Evolutionary conservation across 306 rosid species (phyloP).

Genomic region (Vigna mungo): DNA sequence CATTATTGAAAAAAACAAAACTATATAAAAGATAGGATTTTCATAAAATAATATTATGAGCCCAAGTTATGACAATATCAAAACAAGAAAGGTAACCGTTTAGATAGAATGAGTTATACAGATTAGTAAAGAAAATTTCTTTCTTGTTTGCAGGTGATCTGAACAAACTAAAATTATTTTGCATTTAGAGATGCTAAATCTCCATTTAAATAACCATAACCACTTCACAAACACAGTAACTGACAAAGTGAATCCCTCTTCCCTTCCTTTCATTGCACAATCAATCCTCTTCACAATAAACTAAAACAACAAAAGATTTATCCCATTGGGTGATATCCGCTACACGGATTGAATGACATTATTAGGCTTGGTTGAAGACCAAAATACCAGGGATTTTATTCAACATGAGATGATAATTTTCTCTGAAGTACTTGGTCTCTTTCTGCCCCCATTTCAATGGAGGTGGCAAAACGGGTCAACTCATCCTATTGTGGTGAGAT

Average conservation of each 20-base stretch:
- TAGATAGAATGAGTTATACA: conserved; percentile 2
- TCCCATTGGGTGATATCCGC: background rate
- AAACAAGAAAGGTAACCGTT: conserved; percentile 37
- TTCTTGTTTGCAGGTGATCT: conserved; percentile 17
- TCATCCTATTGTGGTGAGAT: no score
- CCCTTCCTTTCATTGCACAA: background rate
- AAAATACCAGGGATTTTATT: background rate
- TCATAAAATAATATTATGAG: conserved; percentile 23
- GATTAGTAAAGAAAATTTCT: conserved; percentile 9
- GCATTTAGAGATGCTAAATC: conserved; percentile 20
- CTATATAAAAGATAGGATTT: conserved; percentile 25
- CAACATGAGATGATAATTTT: background rate
- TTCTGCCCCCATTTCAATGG: background rate
- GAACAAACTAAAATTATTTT: conserved; percentile 30
- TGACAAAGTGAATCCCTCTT: background rate
- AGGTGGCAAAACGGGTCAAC: no score
- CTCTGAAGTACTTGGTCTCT: background rate
- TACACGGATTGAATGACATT: background rate
- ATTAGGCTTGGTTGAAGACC: background rate
- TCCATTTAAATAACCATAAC: background rate
- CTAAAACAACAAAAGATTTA: background rate
- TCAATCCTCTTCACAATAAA: background rate
- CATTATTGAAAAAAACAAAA: conserved; percentile 36
- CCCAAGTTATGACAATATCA: conserved; percentile 9
- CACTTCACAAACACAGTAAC: background rate